Conservation (phyloP, 192 early-diverging fungal genomes). For the Coemansia sp. region DNA sequence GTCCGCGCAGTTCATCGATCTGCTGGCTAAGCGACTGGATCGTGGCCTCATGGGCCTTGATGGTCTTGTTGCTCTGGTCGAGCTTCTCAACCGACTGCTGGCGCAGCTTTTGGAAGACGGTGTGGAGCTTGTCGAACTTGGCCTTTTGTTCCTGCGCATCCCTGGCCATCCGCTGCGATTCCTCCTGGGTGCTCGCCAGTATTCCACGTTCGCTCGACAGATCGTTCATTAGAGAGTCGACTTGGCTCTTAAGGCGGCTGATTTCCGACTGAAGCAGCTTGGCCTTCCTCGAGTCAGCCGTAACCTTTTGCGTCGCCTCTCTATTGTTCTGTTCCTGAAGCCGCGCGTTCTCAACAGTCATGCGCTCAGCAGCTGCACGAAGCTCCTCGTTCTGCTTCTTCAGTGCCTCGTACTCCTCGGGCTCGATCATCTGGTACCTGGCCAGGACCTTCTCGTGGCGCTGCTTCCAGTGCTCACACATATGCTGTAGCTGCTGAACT, state of each 20-base stretch:
- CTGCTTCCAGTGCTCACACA: constrained; percentile 72
- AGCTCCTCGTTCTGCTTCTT: constrained; percentile 55
- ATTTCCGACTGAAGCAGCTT: constrained; percentile 24
- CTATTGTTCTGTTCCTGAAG: constrained; percentile 1
- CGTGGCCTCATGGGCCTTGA: constrained; percentile 29
- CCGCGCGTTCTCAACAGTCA: constrained; percentile 7
- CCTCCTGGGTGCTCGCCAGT: not conserved
- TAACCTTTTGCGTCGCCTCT: constrained; percentile 8
- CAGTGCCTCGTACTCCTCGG: constrained; percentile 70
- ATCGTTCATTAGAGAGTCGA: constrained; percentile 8
- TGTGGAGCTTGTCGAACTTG: constrained; percentile 37
- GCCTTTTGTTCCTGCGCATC: constrained; percentile 19
- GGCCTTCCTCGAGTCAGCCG: constrained; percentile 10
- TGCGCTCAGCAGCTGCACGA: constrained; percentile 11
- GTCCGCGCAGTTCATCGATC: constrained; percentile 16
- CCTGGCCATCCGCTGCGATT: not conserved
- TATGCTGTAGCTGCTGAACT: constrained; percentile 57
- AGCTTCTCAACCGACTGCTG: constrained; percentile 40
- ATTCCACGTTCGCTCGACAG: not conserved
- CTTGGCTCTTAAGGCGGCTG: constrained; percentile 14
- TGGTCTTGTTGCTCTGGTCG: constrained; percentile 14
- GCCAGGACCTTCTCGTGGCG: constrained; percentile 70
- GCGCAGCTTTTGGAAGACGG: constrained; percentile 42
- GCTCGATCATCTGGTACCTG: constrained; percentile 81
- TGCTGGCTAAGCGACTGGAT: constrained; percentile 33